Evolutionary conservation across 1,139 yeast species (phyloP).

Genomic region (Magnusiomyces suaveolens): DNA sequence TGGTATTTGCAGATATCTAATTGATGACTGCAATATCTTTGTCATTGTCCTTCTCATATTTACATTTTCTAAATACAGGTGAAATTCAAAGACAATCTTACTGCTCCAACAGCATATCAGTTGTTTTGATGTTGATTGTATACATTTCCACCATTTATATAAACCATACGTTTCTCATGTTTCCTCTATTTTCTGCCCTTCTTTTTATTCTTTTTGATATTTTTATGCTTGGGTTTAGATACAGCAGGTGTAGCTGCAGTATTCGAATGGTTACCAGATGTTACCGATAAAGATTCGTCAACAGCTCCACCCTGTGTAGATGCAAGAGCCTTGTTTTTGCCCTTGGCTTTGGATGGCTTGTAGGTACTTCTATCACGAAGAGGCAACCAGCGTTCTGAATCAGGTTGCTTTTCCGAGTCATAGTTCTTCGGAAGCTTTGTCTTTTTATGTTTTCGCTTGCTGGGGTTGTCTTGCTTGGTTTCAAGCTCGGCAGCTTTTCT

Average conservation of each 20-base stretch:
- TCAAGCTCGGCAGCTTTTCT: constrained; percentile 16
- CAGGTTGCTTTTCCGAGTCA: constrained; percentile 37
- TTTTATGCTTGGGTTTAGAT: constrained; percentile 24
- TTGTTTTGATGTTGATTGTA: too few species aligned
- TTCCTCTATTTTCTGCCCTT: constrained; percentile 34
- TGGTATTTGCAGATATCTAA: too few species aligned
- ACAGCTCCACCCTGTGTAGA: constrained; percentile 63
- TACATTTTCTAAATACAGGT: too few species aligned
- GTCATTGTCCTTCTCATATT: too few species aligned
- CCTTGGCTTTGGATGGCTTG: constrained; percentile 47
- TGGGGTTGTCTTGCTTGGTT: constrained; percentile 17
- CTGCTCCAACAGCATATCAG: too few species aligned
- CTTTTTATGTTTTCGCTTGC: constrained; percentile 31
- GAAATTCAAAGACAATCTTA: too few species aligned
- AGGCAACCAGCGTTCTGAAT: constrained; percentile 86
- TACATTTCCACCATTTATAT: too few species aligned
- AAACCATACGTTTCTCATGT: too few species aligned
- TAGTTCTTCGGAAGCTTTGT: constrained; percentile 35
- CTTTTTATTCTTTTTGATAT: constrained; percentile 42
- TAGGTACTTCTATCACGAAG: constrained; percentile 74
- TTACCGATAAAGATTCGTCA: constrained; percentile 39
- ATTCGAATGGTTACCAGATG: constrained; percentile 29
- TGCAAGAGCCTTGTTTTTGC: constrained; percentile 35
- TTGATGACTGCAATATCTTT: too few species aligned
- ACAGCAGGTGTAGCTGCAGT: constrained; percentile 21